Conservation (phyloP, 2,329 filamentous ascomycete species). For the Colletotrichum tabaci region DNA sequence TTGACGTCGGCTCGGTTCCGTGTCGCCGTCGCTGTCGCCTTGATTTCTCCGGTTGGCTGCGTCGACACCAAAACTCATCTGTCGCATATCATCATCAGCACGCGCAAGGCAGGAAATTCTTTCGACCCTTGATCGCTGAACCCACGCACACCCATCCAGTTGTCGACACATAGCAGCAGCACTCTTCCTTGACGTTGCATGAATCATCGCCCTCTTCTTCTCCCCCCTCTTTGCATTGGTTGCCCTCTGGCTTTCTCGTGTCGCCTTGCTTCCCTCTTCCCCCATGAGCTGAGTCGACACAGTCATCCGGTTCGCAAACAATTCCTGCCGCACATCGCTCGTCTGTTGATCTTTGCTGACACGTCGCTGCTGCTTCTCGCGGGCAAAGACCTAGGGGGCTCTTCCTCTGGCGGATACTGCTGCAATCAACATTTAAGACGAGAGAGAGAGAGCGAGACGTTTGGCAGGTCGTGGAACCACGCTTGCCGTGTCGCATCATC, state of each 20-base stretch:
- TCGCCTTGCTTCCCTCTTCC: constrained; percentile 25
- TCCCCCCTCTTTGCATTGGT: constrained; percentile 21
- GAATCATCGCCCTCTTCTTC: constrained; percentile 4
- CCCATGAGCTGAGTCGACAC: constrained; percentile 44
- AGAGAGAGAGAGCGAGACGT: not conserved
- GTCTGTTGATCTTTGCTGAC: constrained; percentile 43
- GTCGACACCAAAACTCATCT: constrained; percentile 28
- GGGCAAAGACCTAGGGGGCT: constrained; percentile 41
- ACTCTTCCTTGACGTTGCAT: constrained; percentile 20
- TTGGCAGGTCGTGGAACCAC: constrained; percentile 5
- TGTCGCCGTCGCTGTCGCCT: not conserved
- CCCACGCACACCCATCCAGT: not conserved
- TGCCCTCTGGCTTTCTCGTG: constrained; percentile 29
- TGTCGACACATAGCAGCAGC: constrained; percentile 18
- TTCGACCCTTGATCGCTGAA: constrained; percentile 40
- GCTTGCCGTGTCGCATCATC: constrained; percentile 19
- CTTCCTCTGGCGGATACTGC: constrained; percentile 41
- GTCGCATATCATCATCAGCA: constrained; percentile 33
- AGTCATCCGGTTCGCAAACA: constrained; percentile 45
- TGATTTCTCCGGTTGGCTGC: constrained; percentile 27
- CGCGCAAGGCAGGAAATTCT: constrained; percentile 5
- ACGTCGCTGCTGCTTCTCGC: constrained; percentile 40
- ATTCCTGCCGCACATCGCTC: constrained; percentile 41
- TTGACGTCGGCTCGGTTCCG: constrained; percentile 20
- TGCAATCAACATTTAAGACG: constrained; percentile 16